Percentiles rank a stretch among this genome's conserved stretches.
Evolutionary conservation across 2,329 filamentous ascomycete genomes (phyloP).

Genomic region (Paecilomyces formosus): DNA sequence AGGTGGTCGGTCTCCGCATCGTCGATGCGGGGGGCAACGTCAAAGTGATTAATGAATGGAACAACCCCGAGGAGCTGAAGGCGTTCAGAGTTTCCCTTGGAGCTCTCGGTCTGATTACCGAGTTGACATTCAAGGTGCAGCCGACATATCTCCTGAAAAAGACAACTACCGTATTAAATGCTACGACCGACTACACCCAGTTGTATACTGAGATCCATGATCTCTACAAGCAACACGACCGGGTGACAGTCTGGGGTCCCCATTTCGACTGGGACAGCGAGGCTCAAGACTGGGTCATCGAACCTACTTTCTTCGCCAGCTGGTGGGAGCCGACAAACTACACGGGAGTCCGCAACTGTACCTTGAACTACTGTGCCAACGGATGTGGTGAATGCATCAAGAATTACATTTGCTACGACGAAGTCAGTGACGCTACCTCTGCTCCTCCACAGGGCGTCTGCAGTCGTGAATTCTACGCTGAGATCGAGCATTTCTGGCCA

Average conservation of each 20-base stretch:
- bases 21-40: constrained; percentile 11
- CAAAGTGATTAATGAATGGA: constrained; percentile 5
- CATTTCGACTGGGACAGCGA: constrained; percentile 11
- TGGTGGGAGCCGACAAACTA: constrained; percentile 12
- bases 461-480: constrained; percentile 10
- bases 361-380: constrained; percentile 14
- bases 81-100: constrained; percentile 12
- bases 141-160: constrained; percentile 7
- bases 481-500: constrained; percentile 15
- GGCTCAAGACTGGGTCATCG: constrained; percentile 5
- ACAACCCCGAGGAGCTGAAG: constrained; percentile 9
- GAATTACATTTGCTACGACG: constrained; percentile 15
- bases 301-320: constrained; percentile 6
- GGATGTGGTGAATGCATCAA: constrained; percentile 12
- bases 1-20: constrained; percentile 9
- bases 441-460: constrained; percentile 11
- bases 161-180: constrained; percentile 8
- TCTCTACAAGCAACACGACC: constrained; percentile 9
- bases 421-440: constrained; percentile 9
- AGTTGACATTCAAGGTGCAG: constrained; percentile 12
- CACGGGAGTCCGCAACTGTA: constrained; percentile 11
- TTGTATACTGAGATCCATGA: constrained; percentile 7
- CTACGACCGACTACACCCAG: constrained; percentile 7
- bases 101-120: constrained; percentile 13
- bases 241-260: constrained; percentile 11